Conservation (phyloP, 2,329 filamentous ascomycete genomes). For the Fusarium longipes region DNA sequence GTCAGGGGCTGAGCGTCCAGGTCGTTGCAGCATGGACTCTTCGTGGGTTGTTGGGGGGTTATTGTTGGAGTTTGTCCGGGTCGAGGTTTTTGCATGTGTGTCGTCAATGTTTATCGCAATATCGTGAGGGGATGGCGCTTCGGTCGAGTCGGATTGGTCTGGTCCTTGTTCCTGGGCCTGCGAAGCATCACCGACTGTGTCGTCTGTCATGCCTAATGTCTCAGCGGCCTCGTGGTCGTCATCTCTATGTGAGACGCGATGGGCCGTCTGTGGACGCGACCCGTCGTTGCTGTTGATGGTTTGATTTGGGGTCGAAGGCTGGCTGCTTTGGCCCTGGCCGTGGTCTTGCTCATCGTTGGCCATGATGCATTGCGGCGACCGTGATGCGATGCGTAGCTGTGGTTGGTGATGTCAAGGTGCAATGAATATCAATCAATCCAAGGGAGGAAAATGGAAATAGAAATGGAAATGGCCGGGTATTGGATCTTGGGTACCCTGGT, state of each 20-base stretch:
- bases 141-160: conserved; percentile 17
- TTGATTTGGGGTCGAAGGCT: conserved; percentile 28
- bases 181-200: conserved; percentile 29
- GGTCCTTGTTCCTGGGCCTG: conserved; percentile 5
- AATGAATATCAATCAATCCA: neutral
- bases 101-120: conserved; percentile 36
- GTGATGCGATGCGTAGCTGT: conserved; percentile 14
- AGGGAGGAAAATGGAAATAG: conserved; percentile 18
- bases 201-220: conserved; percentile 33
- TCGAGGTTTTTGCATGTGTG: conserved; percentile 18
- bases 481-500: conserved; percentile 8
- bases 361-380: conserved; percentile 52
- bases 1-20: conserved; percentile 46
- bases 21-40: conserved; percentile 34
- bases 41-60: conserved; percentile 24
- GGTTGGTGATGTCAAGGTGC: conserved; percentile 20
- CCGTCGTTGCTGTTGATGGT: conserved; percentile 14
- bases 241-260: conserved; percentile 41
- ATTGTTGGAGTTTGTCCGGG: conserved; percentile 5
- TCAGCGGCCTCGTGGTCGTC: conserved; percentile 24
- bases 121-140: conserved; percentile 23
- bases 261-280: conserved; percentile 44
- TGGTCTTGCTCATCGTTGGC: conserved; percentile 49
- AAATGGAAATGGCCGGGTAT: conserved; percentile 32
- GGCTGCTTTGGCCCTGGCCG: conserved; percentile 31